A percentile compares a stretch with the other conserved stretches of the same genome.
Conservation (phyloP, 495 filamentous ascomycete genomes). For the Aspergillus asperescens region DNA sequence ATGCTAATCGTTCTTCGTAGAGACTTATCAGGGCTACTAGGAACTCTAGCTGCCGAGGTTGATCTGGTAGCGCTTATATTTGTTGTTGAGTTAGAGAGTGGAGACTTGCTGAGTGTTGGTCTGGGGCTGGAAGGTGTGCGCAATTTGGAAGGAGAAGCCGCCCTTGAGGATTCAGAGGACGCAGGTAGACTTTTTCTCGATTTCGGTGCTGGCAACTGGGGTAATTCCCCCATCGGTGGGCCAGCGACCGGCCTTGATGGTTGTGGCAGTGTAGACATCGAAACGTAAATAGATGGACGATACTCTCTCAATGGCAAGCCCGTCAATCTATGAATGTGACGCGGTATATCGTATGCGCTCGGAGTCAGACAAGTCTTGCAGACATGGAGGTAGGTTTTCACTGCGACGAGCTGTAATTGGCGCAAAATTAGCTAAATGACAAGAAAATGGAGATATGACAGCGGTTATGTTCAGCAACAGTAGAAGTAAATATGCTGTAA, state of each 20-base stretch:
- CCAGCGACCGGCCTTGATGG: slow-evolving; percentile 56
- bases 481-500: background rate
- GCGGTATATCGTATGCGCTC: background rate
- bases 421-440: background rate
- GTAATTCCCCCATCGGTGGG: slow-evolving; percentile 60
- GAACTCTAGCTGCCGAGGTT: slow-evolving; percentile 29
- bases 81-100: slow-evolving; percentile 42
- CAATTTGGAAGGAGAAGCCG: slow-evolving; percentile 49
- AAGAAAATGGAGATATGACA: background rate
- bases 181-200: slow-evolving; percentile 58
- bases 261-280: slow-evolving; percentile 55
- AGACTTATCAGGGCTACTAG: slow-evolving; percentile 53
- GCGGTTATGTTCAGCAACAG: background rate
- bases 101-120: slow-evolving; percentile 48
- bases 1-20: slow-evolving; percentile 84
- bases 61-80: slow-evolving; percentile 37
- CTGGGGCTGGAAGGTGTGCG: slow-evolving; percentile 60
- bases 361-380: background rate
- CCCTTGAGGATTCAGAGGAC: slow-evolving; percentile 39
- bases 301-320: background rate
- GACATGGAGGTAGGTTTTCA: slow-evolving; percentile 2
- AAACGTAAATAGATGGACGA: background rate
- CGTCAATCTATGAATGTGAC: background rate
- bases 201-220: slow-evolving; percentile 66
- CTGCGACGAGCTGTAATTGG: background rate